Base-by-base conservation (phyloP, 208 protist species). In the Wallacemonas sp. region DNA sequence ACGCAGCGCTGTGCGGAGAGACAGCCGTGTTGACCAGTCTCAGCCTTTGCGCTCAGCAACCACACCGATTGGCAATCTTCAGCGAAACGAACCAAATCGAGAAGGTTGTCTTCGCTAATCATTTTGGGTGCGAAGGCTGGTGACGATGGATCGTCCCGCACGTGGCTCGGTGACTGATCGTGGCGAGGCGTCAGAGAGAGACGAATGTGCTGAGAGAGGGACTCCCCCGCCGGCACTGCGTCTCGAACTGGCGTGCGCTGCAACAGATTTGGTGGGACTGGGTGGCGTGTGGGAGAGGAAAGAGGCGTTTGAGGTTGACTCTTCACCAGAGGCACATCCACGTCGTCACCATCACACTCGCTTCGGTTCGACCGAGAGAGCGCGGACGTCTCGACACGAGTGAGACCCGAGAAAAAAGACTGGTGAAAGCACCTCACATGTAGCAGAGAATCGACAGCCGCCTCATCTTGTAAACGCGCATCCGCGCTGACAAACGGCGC, bases 131-230 rank as follows among this genome's bases (percentile, higher is more conserved):
- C 51, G 24, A 2, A 2, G 11, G 4, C 19, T 21, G 51, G 30
- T 8, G 28, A 22, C 22, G 51, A 26, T 9, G 51, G 24, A 6
- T 5, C 26, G 19, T 41, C 36, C 9, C 9, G 14, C 36, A 14
- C 6, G 9, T 6, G 36, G 36, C 6, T 41, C 6, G 36, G 14
- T 6, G 36, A 17, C 9, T 41, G 36, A 14, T 41, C 36, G 9
- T 41, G 6, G 36, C 6, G 9, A 14, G 62, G 62, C 12, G 46
- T 67, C 22, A 68, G 49, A 38, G 45, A 58, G 9, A 60, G 42
- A 5, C 62, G 46, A 44, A 68, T 49, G 24, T 68, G 62, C 51
- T 68, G 62, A 34, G 62, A 68, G 30, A 68, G 33, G 0, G 61
- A 49, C 21, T 66, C 61, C 22, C 45, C 61, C 28, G 45, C 27